Evolutionary conservation across 164 flowering plant species (phyloP), one percentile per base, ranked within the genome.

Genomic region (Protea cynaroides): DNA sequence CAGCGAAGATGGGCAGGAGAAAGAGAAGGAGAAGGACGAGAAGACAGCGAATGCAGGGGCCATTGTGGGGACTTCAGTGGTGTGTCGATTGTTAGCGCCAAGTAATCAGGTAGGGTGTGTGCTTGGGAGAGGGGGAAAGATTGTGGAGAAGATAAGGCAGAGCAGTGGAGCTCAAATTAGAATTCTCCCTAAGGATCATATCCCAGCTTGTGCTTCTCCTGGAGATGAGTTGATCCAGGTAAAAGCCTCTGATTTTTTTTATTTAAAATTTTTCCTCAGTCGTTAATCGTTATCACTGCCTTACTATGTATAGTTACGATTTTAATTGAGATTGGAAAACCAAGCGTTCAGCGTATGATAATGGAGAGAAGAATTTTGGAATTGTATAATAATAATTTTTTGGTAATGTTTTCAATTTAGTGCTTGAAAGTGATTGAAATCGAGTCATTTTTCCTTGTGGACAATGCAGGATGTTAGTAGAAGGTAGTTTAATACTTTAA

Each of bases 221-320:
- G 76, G 76, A 4, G 88, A 82, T 62, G 82, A 80, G 58, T 51
- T 84, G 61, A 74, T 84, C 63, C 79, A 80, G 84, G 88, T 81
- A 71, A 25, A 25, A 15, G 52, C 17, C 52, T 46, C 50, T 9
- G 50, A 46, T 47, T 37, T 62, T 7, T 38, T 59, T 21, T 21
- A n/a, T n/a, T n/a, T n/a, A n/a, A n/a, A n/a, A n/a, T n/a, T n/a
- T n/a, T n/a, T n/a, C n/a, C n/a, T 29, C 34, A 29, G 34, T 5
- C 34, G 2, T 29, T 29, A 29, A 29, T 29, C 34, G 2, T 29
- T 29, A 29, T 29, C 34, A 29, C 34, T 29, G 34, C 34, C 34
- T 29, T 29, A 5, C 34, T 29, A 29, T 29, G 2, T 29, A 29
- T 29, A 2, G 34, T 29, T 5, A 29, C 34, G 2, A 29, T 29